A percentile compares a stretch with the other conserved stretches of the same genome.
These are phyloP conservation scores for Diaporthe sp. DNA, from an alignment of 2,329 filamentous ascomycete species.

Conservation along the genomic window DNA sequence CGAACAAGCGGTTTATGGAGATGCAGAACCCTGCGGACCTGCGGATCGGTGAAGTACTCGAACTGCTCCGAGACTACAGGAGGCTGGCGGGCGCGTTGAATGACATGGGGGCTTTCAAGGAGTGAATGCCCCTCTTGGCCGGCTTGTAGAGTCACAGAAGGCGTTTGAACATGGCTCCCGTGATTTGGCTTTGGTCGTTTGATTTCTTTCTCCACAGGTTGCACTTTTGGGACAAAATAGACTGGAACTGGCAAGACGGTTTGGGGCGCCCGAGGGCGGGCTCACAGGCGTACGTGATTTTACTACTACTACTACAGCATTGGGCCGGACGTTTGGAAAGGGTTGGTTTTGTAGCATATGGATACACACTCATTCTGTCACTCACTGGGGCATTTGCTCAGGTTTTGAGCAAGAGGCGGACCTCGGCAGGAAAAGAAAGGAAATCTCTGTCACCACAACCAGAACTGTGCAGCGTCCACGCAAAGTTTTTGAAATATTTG, in stretches of 20 bases:
- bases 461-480: too few species aligned
- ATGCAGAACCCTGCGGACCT: conserved; percentile 78
- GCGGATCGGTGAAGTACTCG: conserved; percentile 79
- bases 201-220: not conserved
- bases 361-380: conserved; percentile 17
- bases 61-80: conserved; percentile 81
- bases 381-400: not conserved
- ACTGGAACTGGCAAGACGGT: conserved; percentile 15
- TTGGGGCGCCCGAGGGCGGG: not conserved
- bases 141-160: not conserved
- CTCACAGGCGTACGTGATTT: conserved; percentile 27
- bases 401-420: conserved; percentile 12
- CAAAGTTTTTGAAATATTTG: not conserved
- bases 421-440: not conserved
- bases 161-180: not conserved
- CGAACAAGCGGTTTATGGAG: conserved; percentile 81
- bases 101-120: conserved; percentile 72
- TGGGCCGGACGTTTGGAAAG: conserved; percentile 30
- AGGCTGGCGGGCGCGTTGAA: conserved; percentile 76
- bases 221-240: conserved; percentile 25
- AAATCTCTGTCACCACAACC: not conserved
- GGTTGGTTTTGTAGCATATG: conserved; percentile 20
- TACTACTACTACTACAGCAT: conserved; percentile 15
- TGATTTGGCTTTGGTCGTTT: not conserved
- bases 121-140: conserved; percentile 38